phyloP scores from a whole-genome alignment of 768 basidiomycete species.

The Russula vinacea region DNA sequence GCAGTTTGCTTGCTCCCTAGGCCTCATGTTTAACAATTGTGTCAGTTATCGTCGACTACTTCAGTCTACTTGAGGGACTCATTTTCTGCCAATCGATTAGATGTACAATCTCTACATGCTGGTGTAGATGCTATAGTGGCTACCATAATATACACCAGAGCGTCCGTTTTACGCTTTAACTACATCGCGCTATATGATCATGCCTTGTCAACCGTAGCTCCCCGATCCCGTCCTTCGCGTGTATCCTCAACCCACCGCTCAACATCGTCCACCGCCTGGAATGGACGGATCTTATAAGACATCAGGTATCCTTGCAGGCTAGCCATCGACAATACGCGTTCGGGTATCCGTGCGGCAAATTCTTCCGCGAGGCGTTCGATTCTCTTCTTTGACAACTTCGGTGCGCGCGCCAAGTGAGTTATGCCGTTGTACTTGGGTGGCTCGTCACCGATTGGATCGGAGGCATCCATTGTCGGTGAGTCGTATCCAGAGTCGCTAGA shows the following conservation, averaged over 20 bases:
- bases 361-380: constrained; percentile 48
- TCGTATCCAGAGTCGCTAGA: constrained; percentile 29
- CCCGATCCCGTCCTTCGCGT: constrained; percentile 32
- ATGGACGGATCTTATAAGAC: constrained; percentile 59
- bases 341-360: constrained; percentile 56
- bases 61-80: too few relatives aligned
- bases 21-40: too few relatives aligned
- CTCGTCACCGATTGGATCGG: not conserved
- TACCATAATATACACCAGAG: not conserved
- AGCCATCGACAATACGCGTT: constrained; percentile 44
- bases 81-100: too few relatives aligned
- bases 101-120: too few relatives aligned
- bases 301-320: constrained; percentile 61
- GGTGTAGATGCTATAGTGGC: not conserved
- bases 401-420: constrained; percentile 31
- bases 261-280: constrained; percentile 49
- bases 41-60: too few relatives aligned
- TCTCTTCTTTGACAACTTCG: constrained; percentile 42
- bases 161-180: not conserved
- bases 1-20: too few relatives aligned
- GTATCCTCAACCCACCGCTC: constrained; percentile 52
- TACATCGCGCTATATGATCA: not conserved
- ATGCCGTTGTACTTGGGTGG: constrained; percentile 15
- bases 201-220: not conserved
- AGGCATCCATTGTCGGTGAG: constrained; percentile 24